Evolutionary conservation across 495 filamentous ascomycete genomes (phyloP), one percentile per base, ranked within the genome.

Genomic region (Alectoria sarmentosa): DNA sequence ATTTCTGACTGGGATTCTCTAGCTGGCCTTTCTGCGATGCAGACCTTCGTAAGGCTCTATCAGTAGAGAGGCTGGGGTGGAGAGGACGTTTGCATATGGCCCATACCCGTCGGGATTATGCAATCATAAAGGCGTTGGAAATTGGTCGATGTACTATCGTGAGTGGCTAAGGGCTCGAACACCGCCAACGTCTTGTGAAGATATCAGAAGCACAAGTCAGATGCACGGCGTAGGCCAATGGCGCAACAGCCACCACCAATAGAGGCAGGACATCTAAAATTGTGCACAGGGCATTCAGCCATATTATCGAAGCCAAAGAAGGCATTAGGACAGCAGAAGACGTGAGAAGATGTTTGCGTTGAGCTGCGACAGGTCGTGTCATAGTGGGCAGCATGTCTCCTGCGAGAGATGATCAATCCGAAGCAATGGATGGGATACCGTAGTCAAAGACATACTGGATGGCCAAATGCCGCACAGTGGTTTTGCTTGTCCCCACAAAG

Each of bases 211-310:
- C 71, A 73, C 11, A 57, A 58, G 44, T 37, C 61, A 10, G 68
- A 62, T 21, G 62, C 70, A 59, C 75, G 78, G 49, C 64, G 44
- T 32, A 69, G 73, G 41, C 73, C 77, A 34, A 58, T 71, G 11
- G 73, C 71, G 59, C 77, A 78, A 67, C 77, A 78, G 4, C 74
- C 77, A 32, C 77, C 77, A 14, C 71, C 72, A 3, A 76, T 60
- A 34, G 61, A 67, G 2, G 70, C 68, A 30, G 77, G 66, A 62
- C 77, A 78, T 44, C 54, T 34, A 36, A 63, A 63, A 5, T 21
- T 66, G 30, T 59, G 60, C 32, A 32, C 19, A 21, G 63, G 54
- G 44, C 63, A 60, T 58, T 62, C 34, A n/a, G 13, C 34, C 19
- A 36, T 21, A 28, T 59, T 21, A 17, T 58, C 23, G 0, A 37